Percentiles rank a stretch among this genome's conserved stretches.
These are phyloP conservation scores for Hypericum perforatum DNA, from an alignment of 345 rosid genomes.

Conservation along the genomic window DNA sequence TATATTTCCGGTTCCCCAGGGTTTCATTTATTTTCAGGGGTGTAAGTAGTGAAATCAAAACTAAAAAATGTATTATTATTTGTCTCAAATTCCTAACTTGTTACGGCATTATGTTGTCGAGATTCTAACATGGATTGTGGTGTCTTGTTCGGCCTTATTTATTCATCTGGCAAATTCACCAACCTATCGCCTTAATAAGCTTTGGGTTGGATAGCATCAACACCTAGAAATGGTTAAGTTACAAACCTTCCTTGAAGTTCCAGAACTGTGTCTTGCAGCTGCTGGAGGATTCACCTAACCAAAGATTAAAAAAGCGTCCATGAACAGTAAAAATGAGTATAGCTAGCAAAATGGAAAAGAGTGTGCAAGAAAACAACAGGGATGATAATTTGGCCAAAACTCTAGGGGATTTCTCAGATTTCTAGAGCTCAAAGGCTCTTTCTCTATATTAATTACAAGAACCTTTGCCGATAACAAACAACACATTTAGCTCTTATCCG, in stretches of 20 bases:
- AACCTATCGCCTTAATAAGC: slow-evolving; percentile 1
- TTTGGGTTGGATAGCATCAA: slow-evolving; percentile 3
- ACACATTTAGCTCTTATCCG: too few relatives aligned
- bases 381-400: not conserved
- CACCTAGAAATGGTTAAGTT: slow-evolving; percentile 7
- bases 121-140: too few relatives aligned
- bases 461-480: too few relatives aligned
- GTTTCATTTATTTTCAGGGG: too few relatives aligned
- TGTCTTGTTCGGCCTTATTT: too few relatives aligned
- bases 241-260: slow-evolving; percentile 80
- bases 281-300: slow-evolving; percentile 67
- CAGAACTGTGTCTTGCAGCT: slow-evolving; percentile 58
- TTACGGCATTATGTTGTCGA: too few relatives aligned
- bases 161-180: not conserved
- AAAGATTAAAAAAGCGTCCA: slow-evolving; percentile 14
- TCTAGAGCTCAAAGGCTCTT: slow-evolving; percentile 1
- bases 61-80: too few relatives aligned
- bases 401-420: not conserved
- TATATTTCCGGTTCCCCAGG: too few relatives aligned
- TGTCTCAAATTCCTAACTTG: too few relatives aligned
- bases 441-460: not conserved
- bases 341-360: slow-evolving; percentile 2
- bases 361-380: slow-evolving; percentile 4
- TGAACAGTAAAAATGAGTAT: slow-evolving; percentile 5
- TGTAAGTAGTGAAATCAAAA: too few relatives aligned